Evolutionary conservation across 805 yeast species (phyloP), one percentile per base, ranked within the genome.

Genomic region (Brettanomyces anomalus): DNA sequence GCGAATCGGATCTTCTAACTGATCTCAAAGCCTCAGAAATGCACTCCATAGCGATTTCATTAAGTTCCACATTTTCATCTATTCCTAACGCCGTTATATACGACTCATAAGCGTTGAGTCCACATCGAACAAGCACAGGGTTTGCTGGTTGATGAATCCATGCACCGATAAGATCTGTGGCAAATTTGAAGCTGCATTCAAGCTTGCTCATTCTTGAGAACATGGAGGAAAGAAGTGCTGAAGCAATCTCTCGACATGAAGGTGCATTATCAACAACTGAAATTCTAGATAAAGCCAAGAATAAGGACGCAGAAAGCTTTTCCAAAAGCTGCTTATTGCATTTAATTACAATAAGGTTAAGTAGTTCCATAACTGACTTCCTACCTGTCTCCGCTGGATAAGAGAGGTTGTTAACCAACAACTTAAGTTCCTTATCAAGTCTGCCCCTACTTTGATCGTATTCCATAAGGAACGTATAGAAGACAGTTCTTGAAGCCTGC

Each of bases 401-500:
- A 19, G 79, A 72, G 49, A 93, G 66, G 58, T 93, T 93, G 43
- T 76, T 77, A 7, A 89, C 84, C 61, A 93, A 68, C 56, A 82
- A 79, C 49, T 81, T 78, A 63, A 90, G 81, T 49, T 86, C 94
- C 52, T 81, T 85, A 49, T 85, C 93, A 39, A 93, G 60, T 49
- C 86, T 75, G 4, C 90, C 88, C 52, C 80, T 73, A 28, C 97
- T 88, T 65, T 90, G 97, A 53, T 95, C 97, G 56, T 85, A 93
- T 53, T 88, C 96, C 83, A 87, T 83, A 55, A 93, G 64, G 53
- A 93, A 93, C 53, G 81, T 88, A 59, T 78, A 83, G 57, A 79
- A 93, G 2, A 84, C 78, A 49, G 85, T 76, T 61, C 97, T 74
- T 7, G 97, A 78, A 61, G 84, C 79, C 52, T 83, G 89, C 45